phyloP scores from a whole-genome alignment of 2,329 filamentous ascomycete species.

The Talaromyces sp. region DNA sequence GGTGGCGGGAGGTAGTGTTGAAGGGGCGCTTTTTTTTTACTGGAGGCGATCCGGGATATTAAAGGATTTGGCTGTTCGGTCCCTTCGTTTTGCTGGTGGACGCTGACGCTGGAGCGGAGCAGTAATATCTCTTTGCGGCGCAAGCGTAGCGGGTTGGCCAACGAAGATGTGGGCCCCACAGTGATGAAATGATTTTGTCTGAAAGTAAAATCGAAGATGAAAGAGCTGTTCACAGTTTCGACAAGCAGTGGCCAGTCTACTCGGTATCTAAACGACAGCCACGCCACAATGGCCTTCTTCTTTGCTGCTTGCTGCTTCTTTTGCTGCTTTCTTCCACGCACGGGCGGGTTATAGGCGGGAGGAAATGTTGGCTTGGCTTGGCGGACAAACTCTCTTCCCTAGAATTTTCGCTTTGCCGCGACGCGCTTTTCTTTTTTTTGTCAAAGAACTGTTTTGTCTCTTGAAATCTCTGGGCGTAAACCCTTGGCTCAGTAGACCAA shows the following conservation, averaged over 20 bases:
- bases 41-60: conserved; percentile 19
- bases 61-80: conserved; percentile 8
- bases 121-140: conserved; percentile 21
- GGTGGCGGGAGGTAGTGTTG: conserved; percentile 13
- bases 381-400: conserved; percentile 3
- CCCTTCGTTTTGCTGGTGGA: not conserved
- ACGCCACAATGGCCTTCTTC: conserved; percentile 15
- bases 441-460: not conserved
- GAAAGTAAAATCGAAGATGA: not conserved
- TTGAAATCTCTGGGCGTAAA: not conserved
- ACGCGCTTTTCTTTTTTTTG: not conserved
- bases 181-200: conserved; percentile 17
- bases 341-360: not conserved
- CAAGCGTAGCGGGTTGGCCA: conserved; percentile 17
- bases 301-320: not conserved
- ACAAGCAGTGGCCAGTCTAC: not conserved
- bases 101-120: conserved; percentile 15
- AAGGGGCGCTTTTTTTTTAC: conserved; percentile 17
- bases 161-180: conserved; percentile 16
- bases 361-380: conserved; percentile 3
- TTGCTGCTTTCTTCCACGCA: not conserved
- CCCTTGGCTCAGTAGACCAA: not conserved
- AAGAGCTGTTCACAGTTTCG: not conserved
- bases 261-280: not conserved
- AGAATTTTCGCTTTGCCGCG: conserved; percentile 3